Conservation (phyloP, 345 rosid species). For the Linum lewisii region DNA sequence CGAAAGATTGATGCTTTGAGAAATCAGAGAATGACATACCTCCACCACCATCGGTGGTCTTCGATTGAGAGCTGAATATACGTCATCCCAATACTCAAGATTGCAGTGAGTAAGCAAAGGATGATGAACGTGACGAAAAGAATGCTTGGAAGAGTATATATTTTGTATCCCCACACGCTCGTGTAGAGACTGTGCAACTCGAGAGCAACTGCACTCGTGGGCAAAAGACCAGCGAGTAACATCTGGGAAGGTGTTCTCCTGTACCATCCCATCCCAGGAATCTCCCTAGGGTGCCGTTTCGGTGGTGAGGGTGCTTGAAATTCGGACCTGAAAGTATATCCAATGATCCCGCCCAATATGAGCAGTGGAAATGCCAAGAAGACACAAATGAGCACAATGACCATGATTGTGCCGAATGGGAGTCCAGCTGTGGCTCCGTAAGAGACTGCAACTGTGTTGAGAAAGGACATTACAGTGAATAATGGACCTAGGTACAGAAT, state of each 20-base stretch:
- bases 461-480: conserved; percentile 31
- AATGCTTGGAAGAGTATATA: conserved; percentile 46
- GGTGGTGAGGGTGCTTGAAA: conserved; percentile 48
- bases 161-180: conserved; percentile 80
- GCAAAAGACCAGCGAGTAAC: conserved; percentile 63
- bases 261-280: conserved; percentile 55
- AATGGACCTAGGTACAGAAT: conserved; percentile 51
- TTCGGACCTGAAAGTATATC: conserved; percentile 46
- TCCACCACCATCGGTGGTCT: conserved; percentile 97
- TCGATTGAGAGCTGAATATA: conserved; percentile 71
- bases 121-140: conserved; percentile 46
- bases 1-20: background rate
- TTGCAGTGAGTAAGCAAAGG: conserved; percentile 45
- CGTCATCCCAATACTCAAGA: conserved; percentile 59
- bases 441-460: conserved; percentile 55
- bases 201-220: conserved; percentile 57
- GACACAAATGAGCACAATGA: conserved; percentile 40
- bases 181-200: conserved; percentile 57
- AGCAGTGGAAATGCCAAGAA: conserved; percentile 50
- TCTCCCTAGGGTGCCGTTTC: conserved; percentile 51
- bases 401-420: conserved; percentile 66
- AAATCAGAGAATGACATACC: conserved; percentile 33
- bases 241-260: conserved; percentile 50
- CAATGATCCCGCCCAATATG: conserved; percentile 60
- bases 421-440: conserved; percentile 71